Base-by-base conservation (phyloP, 129 eudicot genomes). In the Lactuca saligna region DNA sequence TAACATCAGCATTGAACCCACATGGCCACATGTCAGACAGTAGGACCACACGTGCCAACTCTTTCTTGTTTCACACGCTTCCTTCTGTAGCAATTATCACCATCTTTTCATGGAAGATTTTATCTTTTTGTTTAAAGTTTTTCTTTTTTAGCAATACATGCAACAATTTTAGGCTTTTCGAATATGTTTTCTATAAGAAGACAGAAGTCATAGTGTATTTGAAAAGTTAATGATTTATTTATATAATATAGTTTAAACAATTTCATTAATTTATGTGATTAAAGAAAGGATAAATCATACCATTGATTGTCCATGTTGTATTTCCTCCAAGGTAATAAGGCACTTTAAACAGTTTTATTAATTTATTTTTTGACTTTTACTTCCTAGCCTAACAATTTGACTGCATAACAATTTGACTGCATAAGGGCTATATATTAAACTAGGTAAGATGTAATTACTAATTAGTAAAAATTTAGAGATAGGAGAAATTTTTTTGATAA, bases 41-140 rank as follows among this genome's bases (percentile, higher is more conserved):
- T 59, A 69, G 77, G 72, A 57, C 83, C 83, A 69, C 80, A 82
- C 81, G 80, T 82, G 83, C 78, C 77, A 61, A 34, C 62, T 56
- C 55, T 65, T 74, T 72, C 79, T 73, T 73, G 73, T 82, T 65
- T 71, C 79, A 81, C 78, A 78, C 86, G 71, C 68, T 78, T 77
- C 58, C 79, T 17, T 54, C 64, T 56, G 41, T 37, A 50, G 20
- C 63, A 59, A 71, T 78, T 64, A 56, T 77, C 66, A 49, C 82
- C 41, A 57, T 72, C 82, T 65, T 78, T 78, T 65, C 68, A 65
- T 65, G 51, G 69, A 71, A 78, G 74, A 50, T 71, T 25, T 72
- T 33, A 55, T 42, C 55, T 64, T 31, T 71, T 34, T 13, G 32
- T 48, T 61, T 66, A 0, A 10, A 46, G 44, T 12, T 11, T 46